Evolutionary conservation across 2,329 filamentous ascomycete genomes (phyloP).

Genomic region (Blastomyces gilchristii): DNA sequence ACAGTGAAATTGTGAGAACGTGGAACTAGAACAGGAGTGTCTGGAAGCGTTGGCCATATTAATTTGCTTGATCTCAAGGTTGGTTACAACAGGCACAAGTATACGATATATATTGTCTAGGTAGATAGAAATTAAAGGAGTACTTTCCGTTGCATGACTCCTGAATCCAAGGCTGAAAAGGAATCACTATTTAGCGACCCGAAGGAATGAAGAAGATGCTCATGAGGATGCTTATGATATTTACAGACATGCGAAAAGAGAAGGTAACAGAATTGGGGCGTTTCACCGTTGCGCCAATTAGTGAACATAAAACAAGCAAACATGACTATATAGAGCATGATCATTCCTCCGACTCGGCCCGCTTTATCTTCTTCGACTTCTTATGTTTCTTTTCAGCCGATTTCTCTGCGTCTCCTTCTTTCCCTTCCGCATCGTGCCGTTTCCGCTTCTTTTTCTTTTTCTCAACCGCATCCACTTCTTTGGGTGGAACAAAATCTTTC

Average conservation of each 20-base stretch:
- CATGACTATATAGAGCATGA: not conserved
- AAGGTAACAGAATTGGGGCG: not conserved
- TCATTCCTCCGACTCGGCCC: constrained; percentile 22
- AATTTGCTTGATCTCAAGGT: not conserved
- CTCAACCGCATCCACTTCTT: constrained; percentile 55
- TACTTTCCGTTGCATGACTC: not conserved
- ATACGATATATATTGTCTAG: not conserved
- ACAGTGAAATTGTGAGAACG: constrained; percentile 29
- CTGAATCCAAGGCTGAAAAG: not conserved
- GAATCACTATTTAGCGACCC: not conserved
- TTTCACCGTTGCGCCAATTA: constrained; percentile 8
- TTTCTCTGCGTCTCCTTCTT: constrained; percentile 5
- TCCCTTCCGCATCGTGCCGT: constrained; percentile 11
- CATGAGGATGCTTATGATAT: not conserved
- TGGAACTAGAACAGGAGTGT: too few species aligned
- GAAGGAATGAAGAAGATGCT: not conserved
- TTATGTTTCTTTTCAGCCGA: constrained; percentile 50
- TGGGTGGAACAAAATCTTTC: constrained; percentile 76
- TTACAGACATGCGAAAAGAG: not conserved
- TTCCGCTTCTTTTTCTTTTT: constrained; percentile 32
- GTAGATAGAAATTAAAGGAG: not conserved
- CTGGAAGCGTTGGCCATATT: not conserved
- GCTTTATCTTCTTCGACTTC: constrained; percentile 37
- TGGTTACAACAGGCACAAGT: not conserved
- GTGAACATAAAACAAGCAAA: constrained; percentile 4